Evolutionary conservation across 2,329 filamentous ascomycete species (phyloP).

Genomic region (Colletotrichum eremochloae): DNA sequence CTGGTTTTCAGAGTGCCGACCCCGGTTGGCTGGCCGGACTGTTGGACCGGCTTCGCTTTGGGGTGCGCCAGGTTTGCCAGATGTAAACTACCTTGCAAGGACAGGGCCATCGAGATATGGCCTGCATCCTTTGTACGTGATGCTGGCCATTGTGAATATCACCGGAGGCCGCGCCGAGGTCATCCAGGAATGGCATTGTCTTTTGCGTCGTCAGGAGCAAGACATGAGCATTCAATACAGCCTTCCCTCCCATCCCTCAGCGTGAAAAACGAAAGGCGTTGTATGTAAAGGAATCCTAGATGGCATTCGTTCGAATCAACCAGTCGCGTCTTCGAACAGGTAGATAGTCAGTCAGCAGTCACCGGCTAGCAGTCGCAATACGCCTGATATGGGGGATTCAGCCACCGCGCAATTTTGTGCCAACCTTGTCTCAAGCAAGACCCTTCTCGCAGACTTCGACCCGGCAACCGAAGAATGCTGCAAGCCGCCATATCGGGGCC

Average conservation of each 20-base stretch:
- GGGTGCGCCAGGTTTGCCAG: constrained; percentile 4
- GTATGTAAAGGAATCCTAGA: constrained; percentile 9
- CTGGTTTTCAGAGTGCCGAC: constrained; percentile 25
- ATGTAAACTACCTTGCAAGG: not conserved
- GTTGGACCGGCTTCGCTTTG: constrained; percentile 20
- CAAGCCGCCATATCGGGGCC: constrained; percentile 29
- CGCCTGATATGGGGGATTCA: constrained; percentile 9
- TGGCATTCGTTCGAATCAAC: constrained; percentile 11
- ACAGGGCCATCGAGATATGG: constrained; percentile 11
- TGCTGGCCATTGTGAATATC: constrained; percentile 15
- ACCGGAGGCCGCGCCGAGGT: constrained; percentile 13
- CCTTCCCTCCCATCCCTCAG: too few species aligned
- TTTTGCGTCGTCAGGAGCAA: constrained; percentile 7
- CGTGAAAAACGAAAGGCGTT: constrained; percentile 2
- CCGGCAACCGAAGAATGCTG: constrained; percentile 40
- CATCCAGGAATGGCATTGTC: constrained; percentile 31
- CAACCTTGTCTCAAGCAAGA: constrained; percentile 35
- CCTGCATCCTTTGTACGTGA: constrained; percentile 30
- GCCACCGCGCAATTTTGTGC: constrained; percentile 35
- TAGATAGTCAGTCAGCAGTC: not conserved
- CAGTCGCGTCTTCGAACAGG: constrained; percentile 1
- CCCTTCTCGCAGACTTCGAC: constrained; percentile 34
- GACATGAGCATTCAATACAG: constrained; percentile 19
- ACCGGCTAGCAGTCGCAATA: not conserved
- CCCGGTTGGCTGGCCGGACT: constrained; percentile 34